A percentile compares a stretch with the other conserved stretches of the same genome.
Evolutionary conservation across 768 basidiomycete species (phyloP).

Genomic region (Auricularia heimuer): DNA sequence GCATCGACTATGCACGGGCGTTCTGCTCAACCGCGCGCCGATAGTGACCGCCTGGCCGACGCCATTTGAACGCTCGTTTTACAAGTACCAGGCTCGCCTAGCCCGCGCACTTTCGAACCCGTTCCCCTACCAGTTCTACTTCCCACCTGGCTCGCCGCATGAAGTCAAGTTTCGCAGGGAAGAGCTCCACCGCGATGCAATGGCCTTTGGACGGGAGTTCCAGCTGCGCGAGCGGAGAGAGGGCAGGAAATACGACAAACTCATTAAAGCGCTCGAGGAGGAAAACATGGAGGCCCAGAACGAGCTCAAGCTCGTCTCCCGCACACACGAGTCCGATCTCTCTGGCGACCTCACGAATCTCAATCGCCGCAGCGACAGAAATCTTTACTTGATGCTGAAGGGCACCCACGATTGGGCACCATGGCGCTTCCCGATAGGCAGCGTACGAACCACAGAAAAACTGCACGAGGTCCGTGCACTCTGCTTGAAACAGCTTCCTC

Average conservation of each 20-base stretch:
- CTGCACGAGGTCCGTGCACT: constrained; percentile 55
- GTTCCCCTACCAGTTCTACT: constrained; percentile 84
- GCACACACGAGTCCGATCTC: constrained; percentile 51
- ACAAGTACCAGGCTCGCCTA: constrained; percentile 74
- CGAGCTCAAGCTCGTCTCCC: constrained; percentile 34
- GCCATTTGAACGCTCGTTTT: constrained; percentile 70
- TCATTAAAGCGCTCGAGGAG: constrained; percentile 24
- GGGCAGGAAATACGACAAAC: constrained; percentile 31
- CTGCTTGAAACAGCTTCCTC: neutral
- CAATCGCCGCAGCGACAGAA: constrained; percentile 74
- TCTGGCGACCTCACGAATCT: constrained; percentile 58
- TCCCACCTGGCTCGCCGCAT: constrained; percentile 81
- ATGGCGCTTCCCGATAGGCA: constrained; percentile 79
- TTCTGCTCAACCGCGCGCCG: constrained; percentile 71
- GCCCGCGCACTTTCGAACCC: constrained; percentile 81
- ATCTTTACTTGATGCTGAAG: constrained; percentile 78
- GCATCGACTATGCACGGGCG: constrained; percentile 30
- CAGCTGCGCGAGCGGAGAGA: constrained; percentile 43
- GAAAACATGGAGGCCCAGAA: constrained; percentile 39
- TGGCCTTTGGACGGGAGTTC: constrained; percentile 62
- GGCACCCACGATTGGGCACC: constrained; percentile 35
- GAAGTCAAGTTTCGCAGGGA: constrained; percentile 72
- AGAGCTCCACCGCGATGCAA: constrained; percentile 59
- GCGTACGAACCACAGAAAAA: constrained; percentile 50
- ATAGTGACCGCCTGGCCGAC: constrained; percentile 62